Base-by-base conservation (phyloP, 805 yeast genomes). In the Wickerhamomyces pijperi region DNA sequence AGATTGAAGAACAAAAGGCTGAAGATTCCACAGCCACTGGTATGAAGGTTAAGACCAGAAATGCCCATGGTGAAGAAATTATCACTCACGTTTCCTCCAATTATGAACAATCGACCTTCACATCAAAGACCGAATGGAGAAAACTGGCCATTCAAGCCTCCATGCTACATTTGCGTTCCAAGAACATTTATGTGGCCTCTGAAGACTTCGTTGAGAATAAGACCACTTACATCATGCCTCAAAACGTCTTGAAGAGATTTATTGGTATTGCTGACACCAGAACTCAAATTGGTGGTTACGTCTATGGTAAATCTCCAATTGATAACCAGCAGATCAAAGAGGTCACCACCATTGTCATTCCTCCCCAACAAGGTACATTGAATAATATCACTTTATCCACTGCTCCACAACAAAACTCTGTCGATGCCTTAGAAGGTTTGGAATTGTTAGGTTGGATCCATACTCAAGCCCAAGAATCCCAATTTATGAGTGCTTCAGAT, bases 361-460 rank as follows among this genome's bases (percentile, higher is more conserved):
- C 84, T 5, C 97, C 97, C 0, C 99, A 92, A 59, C 64, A 87
- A 33, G 97, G 97, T 2, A 78, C 72, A 43, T 63, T 70, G 21
- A 76, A 73, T 43, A 62, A 74, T 3, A 76, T 87, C 13, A 36
- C 37, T 3, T 32, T 54, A 36, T 40, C 50, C 17, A 47, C 46
- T 32, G 12, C 46, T 14, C 33, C 33, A n/a, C 19, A 31, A 2
- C 77, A 82, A 47, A 36, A 40, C 34, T 67, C 86, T 40, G 77
- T 90, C 4, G 60, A 62, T 17, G 63, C 61, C 35, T 49, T 72
- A 11, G 64, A 67, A n/a, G 82, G 74, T 2, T 56, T 85, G 28
- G 88, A 86, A 51, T 72, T 92, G 5, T 58, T 92, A 15, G 98
- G 98, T 1, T 84, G 96, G 95, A 72, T 92, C n/a, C 97, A 90